Evolutionary conservation across 441 rosid species (phyloP).

Genomic region (Croton setiger): DNA sequence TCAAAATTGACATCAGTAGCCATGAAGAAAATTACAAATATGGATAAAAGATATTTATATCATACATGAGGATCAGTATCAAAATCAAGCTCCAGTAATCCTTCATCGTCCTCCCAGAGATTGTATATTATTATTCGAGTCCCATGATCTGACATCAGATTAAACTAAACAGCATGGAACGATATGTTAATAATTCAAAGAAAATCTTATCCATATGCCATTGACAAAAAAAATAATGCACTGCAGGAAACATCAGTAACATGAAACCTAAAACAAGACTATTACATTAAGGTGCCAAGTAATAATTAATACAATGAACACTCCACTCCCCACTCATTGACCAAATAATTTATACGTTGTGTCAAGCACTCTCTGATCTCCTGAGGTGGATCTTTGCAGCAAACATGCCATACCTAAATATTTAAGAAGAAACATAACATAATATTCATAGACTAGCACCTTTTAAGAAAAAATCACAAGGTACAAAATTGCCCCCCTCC

Average conservation of each 20-base stretch:
- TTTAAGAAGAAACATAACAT: background rate
- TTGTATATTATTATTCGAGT: constrained; percentile 80
- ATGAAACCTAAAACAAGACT: background rate
- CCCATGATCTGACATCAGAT: constrained; percentile 66
- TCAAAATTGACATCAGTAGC: background rate
- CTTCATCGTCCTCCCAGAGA: constrained; percentile 96
- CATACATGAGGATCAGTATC: constrained; percentile 62
- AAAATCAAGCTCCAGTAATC: constrained; percentile 79
- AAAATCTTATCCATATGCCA: background rate
- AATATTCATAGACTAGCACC: background rate
- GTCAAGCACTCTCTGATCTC: too few species aligned
- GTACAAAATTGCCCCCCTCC: constrained; percentile 2
- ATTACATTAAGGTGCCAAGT: background rate
- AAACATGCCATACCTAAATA: background rate
- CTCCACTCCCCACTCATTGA: background rate
- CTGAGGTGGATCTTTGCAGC: background rate
- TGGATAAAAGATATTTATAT: background rate
- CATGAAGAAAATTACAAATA: constrained; percentile 4
- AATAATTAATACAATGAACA: background rate
- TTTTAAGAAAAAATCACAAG: background rate
- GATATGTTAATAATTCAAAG: background rate
- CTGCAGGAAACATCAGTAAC: background rate
- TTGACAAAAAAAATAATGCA: background rate
- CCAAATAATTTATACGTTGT: background rate
- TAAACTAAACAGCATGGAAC: constrained; percentile 39